Evolutionary conservation across 2,329 filamentous ascomycete species (phyloP).

Genomic region (Pyrenophora tritici-repentis): DNA sequence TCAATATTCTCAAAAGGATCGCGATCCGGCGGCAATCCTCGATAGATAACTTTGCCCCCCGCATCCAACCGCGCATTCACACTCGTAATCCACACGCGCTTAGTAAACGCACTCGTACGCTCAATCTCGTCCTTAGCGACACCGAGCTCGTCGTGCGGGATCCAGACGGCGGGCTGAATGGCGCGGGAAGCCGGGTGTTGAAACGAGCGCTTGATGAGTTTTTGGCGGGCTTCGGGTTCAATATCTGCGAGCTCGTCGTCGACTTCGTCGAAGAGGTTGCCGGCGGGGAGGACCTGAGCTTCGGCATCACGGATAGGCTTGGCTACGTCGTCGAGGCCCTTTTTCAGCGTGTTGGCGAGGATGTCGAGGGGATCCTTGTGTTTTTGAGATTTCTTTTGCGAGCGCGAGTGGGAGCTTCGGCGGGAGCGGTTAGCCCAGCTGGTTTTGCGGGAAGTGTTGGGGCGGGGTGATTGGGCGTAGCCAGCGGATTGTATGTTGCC

Average conservation of each 20-base stretch:
- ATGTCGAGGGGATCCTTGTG: conserved; percentile 35
- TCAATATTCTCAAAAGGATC: conserved; percentile 49
- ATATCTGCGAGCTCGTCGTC: conserved; percentile 95
- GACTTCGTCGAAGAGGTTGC: conserved; percentile 83
- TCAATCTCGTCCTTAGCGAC: conserved; percentile 89
- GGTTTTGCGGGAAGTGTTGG: conserved; percentile 24
- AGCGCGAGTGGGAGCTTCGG: conserved; percentile 24
- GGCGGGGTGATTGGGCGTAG: conserved; percentile 15
- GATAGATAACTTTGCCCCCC: conserved; percentile 81
- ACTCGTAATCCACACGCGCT: conserved; percentile 87
- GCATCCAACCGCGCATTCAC: conserved; percentile 87
- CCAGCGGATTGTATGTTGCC: conserved; percentile 5
- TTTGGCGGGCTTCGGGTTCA: conserved; percentile 84
- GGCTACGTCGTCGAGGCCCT: conserved; percentile 35
- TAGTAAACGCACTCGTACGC: conserved; percentile 74
- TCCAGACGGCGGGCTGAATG: conserved; percentile 86
- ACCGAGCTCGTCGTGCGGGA: conserved; percentile 87
- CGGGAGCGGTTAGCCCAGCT: conserved; percentile 41
- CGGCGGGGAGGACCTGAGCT: conserved; percentile 65
- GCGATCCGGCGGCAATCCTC: conserved; percentile 81
- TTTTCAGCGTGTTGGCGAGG: conserved; percentile 33
- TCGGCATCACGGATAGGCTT: conserved; percentile 44
- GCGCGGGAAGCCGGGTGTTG: conserved; percentile 87
- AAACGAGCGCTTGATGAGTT: conserved; percentile 84
- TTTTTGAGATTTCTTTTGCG: conserved; percentile 23